Conservation (phyloP, 768 basidiomycete genomes). For the Kwoniella heveanensis region DNA sequence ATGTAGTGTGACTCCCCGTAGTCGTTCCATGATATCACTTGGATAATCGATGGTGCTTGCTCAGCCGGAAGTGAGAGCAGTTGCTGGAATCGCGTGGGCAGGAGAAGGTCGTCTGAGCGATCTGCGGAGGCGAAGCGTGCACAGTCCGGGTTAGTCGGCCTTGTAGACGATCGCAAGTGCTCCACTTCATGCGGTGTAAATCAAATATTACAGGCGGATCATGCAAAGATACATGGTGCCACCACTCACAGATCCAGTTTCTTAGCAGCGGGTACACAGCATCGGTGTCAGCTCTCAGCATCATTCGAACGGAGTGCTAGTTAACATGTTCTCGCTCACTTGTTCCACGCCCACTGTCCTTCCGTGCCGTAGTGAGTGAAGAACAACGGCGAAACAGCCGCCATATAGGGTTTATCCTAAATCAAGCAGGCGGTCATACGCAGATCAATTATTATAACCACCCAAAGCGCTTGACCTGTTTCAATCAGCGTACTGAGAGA, state of each 20-base stretch:
- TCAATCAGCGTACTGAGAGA: no score
- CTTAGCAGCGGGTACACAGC: conserved; percentile 21
- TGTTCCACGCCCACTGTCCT: conserved; percentile 54
- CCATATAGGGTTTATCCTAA: conserved; percentile 54
- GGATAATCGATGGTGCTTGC: conserved; percentile 47
- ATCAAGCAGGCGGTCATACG: neutral
- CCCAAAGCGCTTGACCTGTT: neutral
- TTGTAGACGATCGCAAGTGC: no score
- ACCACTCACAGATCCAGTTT: conserved; percentile 54
- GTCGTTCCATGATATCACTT: conserved; percentile 57
- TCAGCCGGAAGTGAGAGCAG: conserved; percentile 35
- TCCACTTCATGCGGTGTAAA: no score
- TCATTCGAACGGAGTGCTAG: neutral
- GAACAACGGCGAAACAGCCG: conserved; percentile 54
- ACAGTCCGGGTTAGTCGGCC: neutral
- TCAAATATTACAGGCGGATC: no score
- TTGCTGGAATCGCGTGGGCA: conserved; percentile 46
- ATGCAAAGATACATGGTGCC: no score
- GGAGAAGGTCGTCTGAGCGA: conserved; percentile 54
- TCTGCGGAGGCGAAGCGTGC: conserved; percentile 23
- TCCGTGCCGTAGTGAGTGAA: conserved; percentile 55
- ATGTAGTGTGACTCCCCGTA: conserved; percentile 54
- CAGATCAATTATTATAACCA: neutral
- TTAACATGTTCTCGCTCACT: conserved; percentile 32
- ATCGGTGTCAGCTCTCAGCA: neutral